phyloP scores from a whole-genome alignment of 495 filamentous ascomycete genomes.

The Daldinia grandis region DNA sequence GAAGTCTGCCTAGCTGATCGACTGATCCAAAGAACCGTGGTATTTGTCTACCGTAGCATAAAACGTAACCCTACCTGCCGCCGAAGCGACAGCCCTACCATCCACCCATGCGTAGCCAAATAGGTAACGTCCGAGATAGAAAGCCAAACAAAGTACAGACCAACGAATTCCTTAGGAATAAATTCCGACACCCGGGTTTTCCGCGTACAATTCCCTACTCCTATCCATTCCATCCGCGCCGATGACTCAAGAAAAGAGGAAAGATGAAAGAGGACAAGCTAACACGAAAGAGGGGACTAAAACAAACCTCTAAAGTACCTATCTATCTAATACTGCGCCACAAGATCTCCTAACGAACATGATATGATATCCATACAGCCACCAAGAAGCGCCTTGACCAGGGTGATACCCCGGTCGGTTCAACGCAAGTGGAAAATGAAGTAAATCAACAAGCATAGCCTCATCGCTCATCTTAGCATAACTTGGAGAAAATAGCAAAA shows the following conservation, averaged over 20 bases:
- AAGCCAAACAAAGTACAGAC: neutral
- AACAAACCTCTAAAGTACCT: constrained; percentile 7
- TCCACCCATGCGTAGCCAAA: constrained; percentile 2
- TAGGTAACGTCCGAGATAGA: constrained; percentile 5
- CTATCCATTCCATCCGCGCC: constrained; percentile 8
- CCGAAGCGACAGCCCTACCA: constrained; percentile 21
- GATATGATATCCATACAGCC: constrained; percentile 12
- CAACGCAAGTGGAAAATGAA: constrained; percentile 4
- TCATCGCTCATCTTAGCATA: constrained; percentile 24
- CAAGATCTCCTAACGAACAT: constrained; percentile 2
- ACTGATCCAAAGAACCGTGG: neutral
- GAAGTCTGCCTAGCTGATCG: constrained; percentile 18
- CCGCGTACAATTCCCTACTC: neutral
- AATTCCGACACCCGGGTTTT: neutral
- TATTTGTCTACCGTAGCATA: constrained; percentile 7
- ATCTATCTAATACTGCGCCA: constrained; percentile 23
- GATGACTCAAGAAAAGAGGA: constrained; percentile 14
- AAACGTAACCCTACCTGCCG: constrained; percentile 33
- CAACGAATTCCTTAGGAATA: constrained; percentile 7
- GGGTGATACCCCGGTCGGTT: neutral
- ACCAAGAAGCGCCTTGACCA: constrained; percentile 15
- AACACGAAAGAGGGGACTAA: neutral
- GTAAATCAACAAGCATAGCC: constrained; percentile 25
- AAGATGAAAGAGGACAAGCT: neutral
- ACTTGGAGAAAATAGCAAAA: neutral